Evolutionary conservation across 345 rosid species (phyloP), one percentile per base, ranked within the genome.

Genomic region (Schrenkiella parvula): DNA sequence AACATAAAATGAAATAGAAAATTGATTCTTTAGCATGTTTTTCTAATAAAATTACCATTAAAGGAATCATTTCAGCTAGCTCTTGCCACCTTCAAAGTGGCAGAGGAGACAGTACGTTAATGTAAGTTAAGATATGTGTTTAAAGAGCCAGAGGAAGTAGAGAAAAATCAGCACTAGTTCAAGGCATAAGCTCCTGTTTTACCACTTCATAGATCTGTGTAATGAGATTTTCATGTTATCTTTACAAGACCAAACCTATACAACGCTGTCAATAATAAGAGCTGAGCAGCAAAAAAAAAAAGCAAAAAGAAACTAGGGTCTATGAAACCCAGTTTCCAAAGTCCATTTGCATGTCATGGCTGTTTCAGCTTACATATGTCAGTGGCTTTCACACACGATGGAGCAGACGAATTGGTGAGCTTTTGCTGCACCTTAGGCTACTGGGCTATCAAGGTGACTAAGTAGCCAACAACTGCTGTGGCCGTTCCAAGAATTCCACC

Each of bases 401-500:
- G 58, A 47, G 5, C 29, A 23, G 22, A 61, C 25, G 8, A 29
- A 14, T 14, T 4, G 11, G 14, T 2, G 11, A 42, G 29, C 14
- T 34, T 52, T 37, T 14, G 28, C 7, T 18, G 15, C 43, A 42
- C 28, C 15, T 55, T 28, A 35, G 22, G 37, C 59, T 58, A 74
- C 38, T 39, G 56, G 3, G 23, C 63, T 67, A 74, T 17, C 42
- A 60, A 48, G 5, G 46, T 74, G 66, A 87, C 78, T 48, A 86
- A 15, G 72, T 83, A 80, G 42, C 92, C 92, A 47, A 74, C 32
- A 68, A 52, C 54, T n/a, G 92, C 88, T 3, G 96, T 89, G 13
- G 44, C 69, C 23, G 78, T 71, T 29, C 98, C 98, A 23, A 91
- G 95, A 44, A 89, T 51, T 14, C 88, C 83, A 61, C 98, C 98